Percentiles rank a stretch among this genome's conserved stretches.
These are phyloP conservation scores for Chlorella vulgaris DNA, from an alignment of 139 green algal species.

Conservation along the genomic window DNA sequence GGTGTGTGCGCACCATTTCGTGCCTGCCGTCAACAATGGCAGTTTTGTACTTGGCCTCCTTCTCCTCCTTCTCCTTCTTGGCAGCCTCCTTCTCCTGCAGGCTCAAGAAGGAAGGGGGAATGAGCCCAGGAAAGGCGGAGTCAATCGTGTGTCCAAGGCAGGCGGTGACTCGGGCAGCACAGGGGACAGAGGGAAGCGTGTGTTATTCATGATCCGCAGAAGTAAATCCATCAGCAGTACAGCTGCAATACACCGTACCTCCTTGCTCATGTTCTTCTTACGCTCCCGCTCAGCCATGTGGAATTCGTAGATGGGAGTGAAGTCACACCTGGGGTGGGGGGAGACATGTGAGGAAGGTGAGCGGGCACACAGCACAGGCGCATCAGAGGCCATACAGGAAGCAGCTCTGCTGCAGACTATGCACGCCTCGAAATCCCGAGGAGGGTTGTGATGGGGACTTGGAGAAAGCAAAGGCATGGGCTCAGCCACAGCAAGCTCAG, in stretches of 20 bases:
- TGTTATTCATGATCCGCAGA: no score
- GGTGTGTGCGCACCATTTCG: constrained; percentile 86
- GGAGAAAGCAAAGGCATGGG: no score
- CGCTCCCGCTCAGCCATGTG: constrained; percentile 86
- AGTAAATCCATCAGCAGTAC: background rate
- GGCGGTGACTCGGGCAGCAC: no score
- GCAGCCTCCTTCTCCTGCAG: constrained; percentile 88
- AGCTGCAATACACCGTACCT: constrained; percentile 64
- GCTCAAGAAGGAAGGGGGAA: background rate
- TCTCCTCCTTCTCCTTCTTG: constrained; percentile 84
- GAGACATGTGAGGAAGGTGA: background rate
- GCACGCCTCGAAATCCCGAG: no score
- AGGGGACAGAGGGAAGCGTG: background rate
- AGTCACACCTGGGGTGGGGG: constrained; percentile 88
- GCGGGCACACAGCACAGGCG: background rate
- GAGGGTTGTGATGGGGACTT: no score
- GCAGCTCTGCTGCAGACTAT: no score
- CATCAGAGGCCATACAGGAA: background rate
- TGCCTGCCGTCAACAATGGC: constrained; percentile 85
- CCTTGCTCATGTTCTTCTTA: constrained; percentile 91
- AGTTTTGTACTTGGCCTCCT: constrained; percentile 92
- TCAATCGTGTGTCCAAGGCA: no score
- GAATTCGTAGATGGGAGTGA: constrained; percentile 94
- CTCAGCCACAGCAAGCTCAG: no score
- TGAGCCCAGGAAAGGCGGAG: no score